A percentile compares a stretch with the other conserved stretches of the same genome.
Evolutionary conservation across 805 yeast genomes (phyloP).

Genomic region (Candida awuae): DNA sequence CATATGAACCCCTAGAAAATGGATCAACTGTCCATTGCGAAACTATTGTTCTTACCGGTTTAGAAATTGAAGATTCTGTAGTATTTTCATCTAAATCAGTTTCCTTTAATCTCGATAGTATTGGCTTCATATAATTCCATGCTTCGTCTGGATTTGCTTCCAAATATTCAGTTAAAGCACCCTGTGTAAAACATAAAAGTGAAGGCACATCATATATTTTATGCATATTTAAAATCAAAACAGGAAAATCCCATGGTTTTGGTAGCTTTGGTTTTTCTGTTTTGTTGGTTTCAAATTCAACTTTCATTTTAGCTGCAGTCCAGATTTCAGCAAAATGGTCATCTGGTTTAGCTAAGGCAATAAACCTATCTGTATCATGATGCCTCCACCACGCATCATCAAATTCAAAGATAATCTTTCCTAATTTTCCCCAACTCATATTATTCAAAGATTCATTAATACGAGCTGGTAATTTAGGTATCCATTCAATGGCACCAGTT

Average conservation of each 20-base stretch:
- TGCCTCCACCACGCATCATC: constrained; percentile 51
- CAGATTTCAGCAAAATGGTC: constrained; percentile 3
- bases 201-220: constrained; percentile 42
- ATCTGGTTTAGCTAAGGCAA: constrained; percentile 35
- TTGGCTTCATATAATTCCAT: constrained; percentile 54
- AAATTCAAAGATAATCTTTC: constrained; percentile 68
- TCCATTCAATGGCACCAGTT: constrained; percentile 44
- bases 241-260: constrained; percentile 50
- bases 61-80: constrained; percentile 11
- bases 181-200: constrained; percentile 60
- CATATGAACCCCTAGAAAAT: constrained; percentile 72
- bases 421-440: constrained; percentile 59
- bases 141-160: constrained; percentile 44
- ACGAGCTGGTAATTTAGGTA: constrained; percentile 44
- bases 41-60: constrained; percentile 37
- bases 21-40: constrained; percentile 80
- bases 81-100: constrained; percentile 16
- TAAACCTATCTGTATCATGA: constrained; percentile 40
- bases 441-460: constrained; percentile 37
- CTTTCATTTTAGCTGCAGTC: background rate
- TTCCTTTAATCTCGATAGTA: constrained; percentile 24
- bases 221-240: constrained; percentile 53
- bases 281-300: background rate
- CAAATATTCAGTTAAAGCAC: constrained; percentile 59
- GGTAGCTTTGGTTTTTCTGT: constrained; percentile 21